Conservation (phyloP, 1,284 basidiomycete genomes). For the Trichosporon sp. region DNA sequence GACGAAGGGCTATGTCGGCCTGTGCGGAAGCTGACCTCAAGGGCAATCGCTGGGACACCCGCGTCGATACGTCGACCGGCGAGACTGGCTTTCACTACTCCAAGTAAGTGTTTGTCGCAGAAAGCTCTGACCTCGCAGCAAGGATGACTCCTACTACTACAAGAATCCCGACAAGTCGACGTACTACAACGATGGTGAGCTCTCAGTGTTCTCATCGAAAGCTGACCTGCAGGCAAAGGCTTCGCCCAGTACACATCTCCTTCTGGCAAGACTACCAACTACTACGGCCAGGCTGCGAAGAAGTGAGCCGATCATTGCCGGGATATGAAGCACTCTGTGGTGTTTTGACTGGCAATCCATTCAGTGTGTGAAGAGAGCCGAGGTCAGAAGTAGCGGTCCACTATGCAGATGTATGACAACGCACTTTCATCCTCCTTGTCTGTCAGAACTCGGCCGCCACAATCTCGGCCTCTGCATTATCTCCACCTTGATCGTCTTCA, state of each 20-base stretch:
- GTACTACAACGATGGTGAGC: constrained; percentile 53
- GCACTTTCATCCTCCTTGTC: too few species aligned
- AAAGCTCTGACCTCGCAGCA: constrained; percentile 8
- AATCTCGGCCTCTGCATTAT: too few species aligned
- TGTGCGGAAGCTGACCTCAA: too few species aligned
- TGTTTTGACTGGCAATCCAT: too few species aligned
- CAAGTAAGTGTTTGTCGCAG: constrained; percentile 39
- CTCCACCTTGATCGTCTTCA: too few species aligned
- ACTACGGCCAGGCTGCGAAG: constrained; percentile 14
- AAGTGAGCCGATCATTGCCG: neutral
- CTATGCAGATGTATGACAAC: too few species aligned
- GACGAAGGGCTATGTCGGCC: too few species aligned
- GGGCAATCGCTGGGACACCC: constrained; percentile 58
- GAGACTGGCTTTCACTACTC: constrained; percentile 57
- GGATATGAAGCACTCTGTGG: neutral
- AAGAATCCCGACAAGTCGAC: constrained; percentile 58
- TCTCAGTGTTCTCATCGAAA: too few species aligned
- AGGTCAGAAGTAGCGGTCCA: too few species aligned
- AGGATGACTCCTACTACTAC: constrained; percentile 58
- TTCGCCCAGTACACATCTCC: constrained; percentile 55
- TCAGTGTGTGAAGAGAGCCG: too few species aligned
- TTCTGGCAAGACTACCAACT: constrained; percentile 44
- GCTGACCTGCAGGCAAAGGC: constrained; percentile 46
- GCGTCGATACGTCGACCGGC: constrained; percentile 47
- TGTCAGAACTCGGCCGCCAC: too few species aligned